These are phyloP conservation scores for Mucor mucedo DNA, from an alignment of 371 early-diverging fungal genomes.

Conservation along the genomic window DNA sequence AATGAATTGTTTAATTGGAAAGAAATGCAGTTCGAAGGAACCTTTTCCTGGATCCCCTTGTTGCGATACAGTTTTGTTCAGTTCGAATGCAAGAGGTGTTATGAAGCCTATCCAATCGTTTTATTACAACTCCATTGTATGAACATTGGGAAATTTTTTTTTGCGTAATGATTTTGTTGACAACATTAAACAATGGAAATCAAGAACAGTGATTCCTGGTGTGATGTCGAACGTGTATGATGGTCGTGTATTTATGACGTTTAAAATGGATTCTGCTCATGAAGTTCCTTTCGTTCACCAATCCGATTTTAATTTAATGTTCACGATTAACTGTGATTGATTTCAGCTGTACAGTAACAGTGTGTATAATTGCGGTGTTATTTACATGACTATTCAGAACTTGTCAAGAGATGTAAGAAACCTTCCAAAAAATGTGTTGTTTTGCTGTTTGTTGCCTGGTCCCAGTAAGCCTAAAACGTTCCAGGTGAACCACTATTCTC, in stretches of 20 bases:
- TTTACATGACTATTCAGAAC: slow-evolving; percentile 20
- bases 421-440: slow-evolving; percentile 13
- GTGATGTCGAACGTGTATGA: not conserved
- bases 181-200: not conserved
- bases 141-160: not conserved
- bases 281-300: not conserved
- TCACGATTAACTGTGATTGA: not conserved
- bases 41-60: not conserved
- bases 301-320: not conserved
- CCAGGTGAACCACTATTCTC: slow-evolving; percentile 20
- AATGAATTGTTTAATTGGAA: not conserved
- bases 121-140: not conserved
- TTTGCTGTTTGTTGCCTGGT: slow-evolving; percentile 21
- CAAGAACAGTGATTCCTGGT: not conserved
- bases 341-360: not conserved
- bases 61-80: not conserved
- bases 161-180: not conserved
- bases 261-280: not conserved
- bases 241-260: not conserved
- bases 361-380: slow-evolving; percentile 5
- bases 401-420: slow-evolving; percentile 10
- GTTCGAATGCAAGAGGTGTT: not conserved
- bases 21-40: not conserved
- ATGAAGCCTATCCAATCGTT: not conserved
- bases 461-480: slow-evolving; percentile 15